Evolutionary conservation across 371 early-diverging fungal species (phyloP), one percentile per base, ranked within the genome.

Genomic region (Mucor velutinosus): DNA sequence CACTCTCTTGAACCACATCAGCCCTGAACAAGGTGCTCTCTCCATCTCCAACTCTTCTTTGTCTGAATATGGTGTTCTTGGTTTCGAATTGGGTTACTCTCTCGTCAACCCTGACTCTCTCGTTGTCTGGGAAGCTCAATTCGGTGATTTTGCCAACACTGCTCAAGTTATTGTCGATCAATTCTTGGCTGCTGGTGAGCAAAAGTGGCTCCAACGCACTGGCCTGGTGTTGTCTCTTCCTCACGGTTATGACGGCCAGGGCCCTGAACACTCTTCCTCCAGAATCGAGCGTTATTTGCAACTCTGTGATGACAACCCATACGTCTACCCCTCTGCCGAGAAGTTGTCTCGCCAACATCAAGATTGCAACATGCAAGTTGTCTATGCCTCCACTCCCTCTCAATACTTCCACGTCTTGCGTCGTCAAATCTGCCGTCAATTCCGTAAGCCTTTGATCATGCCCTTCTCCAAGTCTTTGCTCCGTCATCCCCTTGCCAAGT

Each of bases 171-270:
- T 98, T 71, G 93, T 98, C 72, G 99, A 98, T 77, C 97, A 97
- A 79, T 98, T 95, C 80, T 92, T 98, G 58, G 88, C 94, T 14
- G 86, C 94, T 58, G 99, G 97, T 66, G 99, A 98, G 81, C 93
- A 94, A 81, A 98, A 98, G 83, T 98, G 99, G 98, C 85, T 97
- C 63, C 93, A 95, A 82, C 93, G 95, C 70, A 92, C 95, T 29
- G 99, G 98, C 47, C 79, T 98, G 72, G 90, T 93, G 29, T 80
- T 97, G 85, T 86, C 95, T 47, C 85, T 98, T 60, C 99, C 99
- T 17, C 99, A 98, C 82, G 99, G 99, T 69, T 98, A 94, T 73
- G 99, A 98, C 77, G 99, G 99, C 62, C 95, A 94, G 81, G 99
- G 99, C 27, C 97, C 99, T 21, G 99, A 98, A 79, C 99, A 98